Evolutionary conservation across 768 basidiomycete species (phyloP), one percentile per base, ranked within the genome.

Genomic region (Mycena galericulata): DNA sequence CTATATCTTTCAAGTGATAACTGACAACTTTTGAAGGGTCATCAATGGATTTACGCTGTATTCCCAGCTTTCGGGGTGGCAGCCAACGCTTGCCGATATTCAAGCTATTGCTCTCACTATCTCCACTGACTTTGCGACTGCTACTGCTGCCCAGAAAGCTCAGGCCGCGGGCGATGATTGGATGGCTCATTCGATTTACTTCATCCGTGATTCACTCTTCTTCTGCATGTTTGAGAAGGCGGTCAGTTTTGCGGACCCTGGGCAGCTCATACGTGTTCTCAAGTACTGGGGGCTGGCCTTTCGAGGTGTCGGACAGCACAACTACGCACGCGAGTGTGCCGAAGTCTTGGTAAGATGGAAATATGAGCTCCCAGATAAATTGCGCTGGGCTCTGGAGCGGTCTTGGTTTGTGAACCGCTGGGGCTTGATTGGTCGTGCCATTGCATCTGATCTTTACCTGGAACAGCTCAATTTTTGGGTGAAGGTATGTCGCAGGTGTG

Each of bases 301-400:
- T n/a, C n/a, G n/a, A n/a, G n/a, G n/a, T n/a, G n/a, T n/a, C n/a
- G n/a, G n/a, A n/a, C n/a, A 68, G 20, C 74, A 76, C 36, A 82
- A 82, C 55, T 81, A 82, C 56, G 80, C 77, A 70, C 77, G 11
- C 56, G 75, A 79, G 61, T 77, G 74, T 41, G 67, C 59, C 11
- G 71, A 78, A 34, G 45, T 76, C 0, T 53, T 76, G 11, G 34
- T 75, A 2, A 55, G 59, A 11, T 76, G 71, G 73, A 73, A 67
- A n/a, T 73, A 75, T 45, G 69, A 74, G 30, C 62, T 74, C 12
- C 27, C 61, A 1, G 65, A 69, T 9, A 62, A 40, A 20, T 38
- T 76, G 5, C 61, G 67, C 1, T 22, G 54, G 1, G 65, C 47
- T 20, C 45, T 75, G 32, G 78, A 78, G 57, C 12, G 68, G 14